These are phyloP conservation scores for Talaromyces sp. DNA, from an alignment of 2,329 filamentous ascomycete species.

Conservation along the genomic window DNA sequence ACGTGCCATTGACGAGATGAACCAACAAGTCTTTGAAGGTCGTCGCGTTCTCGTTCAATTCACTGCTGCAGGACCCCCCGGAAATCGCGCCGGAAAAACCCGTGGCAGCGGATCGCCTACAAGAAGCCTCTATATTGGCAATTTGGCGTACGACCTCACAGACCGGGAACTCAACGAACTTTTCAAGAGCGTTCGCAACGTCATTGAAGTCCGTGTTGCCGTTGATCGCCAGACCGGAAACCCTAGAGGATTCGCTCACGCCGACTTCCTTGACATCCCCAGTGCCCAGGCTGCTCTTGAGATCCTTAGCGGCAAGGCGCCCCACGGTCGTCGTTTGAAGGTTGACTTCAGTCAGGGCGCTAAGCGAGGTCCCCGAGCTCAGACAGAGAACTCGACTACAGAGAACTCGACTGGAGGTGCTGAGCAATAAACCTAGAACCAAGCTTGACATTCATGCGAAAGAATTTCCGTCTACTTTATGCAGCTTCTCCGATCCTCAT, in stretches of 20 bases:
- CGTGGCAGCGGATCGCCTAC: conserved; percentile 42
- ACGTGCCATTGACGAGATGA: conserved; percentile 54
- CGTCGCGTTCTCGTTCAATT: conserved; percentile 62
- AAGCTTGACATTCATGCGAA: not conserved
- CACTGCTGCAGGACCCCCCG: conserved; percentile 35
- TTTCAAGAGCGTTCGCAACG: conserved; percentile 66
- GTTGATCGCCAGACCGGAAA: conserved; percentile 77
- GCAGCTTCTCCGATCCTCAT: not conserved
- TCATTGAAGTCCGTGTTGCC: conserved; percentile 73
- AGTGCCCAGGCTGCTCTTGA: conserved; percentile 61
- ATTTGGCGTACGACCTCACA: conserved; percentile 80
- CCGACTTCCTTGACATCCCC: conserved; percentile 68
- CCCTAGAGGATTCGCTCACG: conserved; percentile 79
- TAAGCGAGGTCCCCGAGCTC: not conserved
- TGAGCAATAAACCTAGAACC: not conserved
- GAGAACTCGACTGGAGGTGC: not conserved
- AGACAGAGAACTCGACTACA: no score
- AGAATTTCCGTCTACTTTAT: not conserved
- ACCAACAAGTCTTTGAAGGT: conserved; percentile 61
- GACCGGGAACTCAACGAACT: conserved; percentile 76
- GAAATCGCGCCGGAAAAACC: conserved; percentile 24
- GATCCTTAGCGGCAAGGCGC: conserved; percentile 51
- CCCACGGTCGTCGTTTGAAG: conserved; percentile 64
- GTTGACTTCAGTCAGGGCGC: conserved; percentile 52
- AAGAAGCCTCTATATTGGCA: conserved; percentile 74